Conservation (phyloP, 2,329 filamentous ascomycete genomes). For the Penicillium brevicompactum region DNA sequence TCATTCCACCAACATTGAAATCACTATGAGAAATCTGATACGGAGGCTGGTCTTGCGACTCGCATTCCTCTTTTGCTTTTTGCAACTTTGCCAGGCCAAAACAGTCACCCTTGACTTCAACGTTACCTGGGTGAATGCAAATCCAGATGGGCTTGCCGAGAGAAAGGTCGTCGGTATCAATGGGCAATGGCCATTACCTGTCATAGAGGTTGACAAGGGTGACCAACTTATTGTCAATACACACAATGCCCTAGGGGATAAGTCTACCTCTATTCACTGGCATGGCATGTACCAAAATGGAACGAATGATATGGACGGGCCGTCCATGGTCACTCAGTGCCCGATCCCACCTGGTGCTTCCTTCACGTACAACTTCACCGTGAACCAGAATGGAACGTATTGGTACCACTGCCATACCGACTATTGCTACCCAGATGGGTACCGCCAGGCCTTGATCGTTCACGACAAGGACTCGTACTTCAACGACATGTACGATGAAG, state of each 20-base stretch:
- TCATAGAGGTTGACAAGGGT: conserved; percentile 72
- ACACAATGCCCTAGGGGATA: conserved; percentile 66
- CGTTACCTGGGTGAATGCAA: conserved; percentile 57
- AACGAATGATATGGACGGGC: conserved; percentile 74
- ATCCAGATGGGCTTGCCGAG: conserved; percentile 55
- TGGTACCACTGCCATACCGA: conserved; percentile 71
- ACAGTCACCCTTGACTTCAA: conserved; percentile 47
- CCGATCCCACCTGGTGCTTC: conserved; percentile 17
- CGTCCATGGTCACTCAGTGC: conserved; percentile 65
- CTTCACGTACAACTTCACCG: conserved; percentile 69
- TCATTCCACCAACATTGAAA: background rate
- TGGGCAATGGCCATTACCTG: conserved; percentile 71
- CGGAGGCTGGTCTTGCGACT: conserved; percentile 9
- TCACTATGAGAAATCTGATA: conserved; percentile 14
- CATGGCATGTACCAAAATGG: conserved; percentile 79
- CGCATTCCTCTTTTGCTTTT: conserved; percentile 7
- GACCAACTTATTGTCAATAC: conserved; percentile 72
- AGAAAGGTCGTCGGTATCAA: conserved; percentile 71
- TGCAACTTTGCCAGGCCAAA: conserved; percentile 19
- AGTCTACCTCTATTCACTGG: conserved; percentile 70
- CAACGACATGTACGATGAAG: conserved; percentile 58
- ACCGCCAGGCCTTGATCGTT: conserved; percentile 68
- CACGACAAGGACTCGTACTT: conserved; percentile 59
- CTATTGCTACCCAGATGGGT: conserved; percentile 68
- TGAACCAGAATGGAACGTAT: conserved; percentile 59